Base-by-base conservation (phyloP, 164 flowering plant species). In the Liriodendron chinense region DNA sequence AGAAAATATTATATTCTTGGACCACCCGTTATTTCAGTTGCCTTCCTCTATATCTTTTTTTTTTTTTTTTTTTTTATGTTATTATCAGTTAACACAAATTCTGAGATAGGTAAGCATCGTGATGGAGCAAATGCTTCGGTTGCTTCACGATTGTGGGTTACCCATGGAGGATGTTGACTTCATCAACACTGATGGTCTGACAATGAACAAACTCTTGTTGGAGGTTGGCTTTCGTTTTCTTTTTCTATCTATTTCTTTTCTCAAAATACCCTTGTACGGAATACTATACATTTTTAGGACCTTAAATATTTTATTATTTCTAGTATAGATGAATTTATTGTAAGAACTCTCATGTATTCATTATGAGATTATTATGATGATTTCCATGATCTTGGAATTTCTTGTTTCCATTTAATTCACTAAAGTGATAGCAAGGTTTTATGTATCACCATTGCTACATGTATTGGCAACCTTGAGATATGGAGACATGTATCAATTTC, bases 41-140 rank as follows among this genome's bases (percentile, higher is more conserved):
- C 57, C 43, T 34, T 53, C 59, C 59, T 23, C 12, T 72, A 14
- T 65, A 63, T 63, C 24, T 63, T 21, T 7, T n/a, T n/a, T n/a
- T n/a, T n/a, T n/a, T n/a, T n/a, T n/a, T n/a, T n/a, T n/a, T n/a
- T n/a, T 21, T 63, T 63, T 7, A 10, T 9, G 4, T 21, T 57
- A 72, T 16, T 53, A 8, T 65, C 68, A 34, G 65, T 69, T 69
- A 65, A 69, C 59, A 49, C 26, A 47, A n/a, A 57, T 2, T 79
- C 59, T 77, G 79, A 73, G 22, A 25, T 73, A 96, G 98, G 98
- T 94, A 47, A 86, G 92, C 84, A 84, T 96, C 84, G 98, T 96
- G 65, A 94, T 94, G 99, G 98, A 96, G 75, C 99, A 93, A 86
- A 94, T 94, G 98, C 83, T 94, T 81, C 88, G 96, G 1, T 76